Evolutionary conservation across 1,284 basidiomycete species (phyloP), one percentile per base, ranked within the genome.

Genomic region (Trametes polyzona): DNA sequence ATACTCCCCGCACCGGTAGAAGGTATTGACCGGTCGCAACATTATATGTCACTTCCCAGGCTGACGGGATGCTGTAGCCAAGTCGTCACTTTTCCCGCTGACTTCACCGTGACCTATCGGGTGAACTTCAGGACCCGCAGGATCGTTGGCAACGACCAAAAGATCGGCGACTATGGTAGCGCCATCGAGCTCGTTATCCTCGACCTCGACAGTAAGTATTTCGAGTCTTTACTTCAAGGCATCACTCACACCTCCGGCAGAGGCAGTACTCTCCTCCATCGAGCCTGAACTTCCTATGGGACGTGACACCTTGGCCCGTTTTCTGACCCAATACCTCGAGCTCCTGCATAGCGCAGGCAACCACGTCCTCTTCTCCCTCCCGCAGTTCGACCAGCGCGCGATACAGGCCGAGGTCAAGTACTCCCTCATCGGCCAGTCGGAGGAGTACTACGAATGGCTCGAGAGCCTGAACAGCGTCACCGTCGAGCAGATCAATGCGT

Each of bases 401-500:
- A 44, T 55, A 40, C 47, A 49, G n/a, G 54, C 63, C 26, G 30
- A 52, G 23, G 65, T 71, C 57, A 67, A 73, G 53, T 71, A 65
- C 57, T 46, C 52, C 4, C 52, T 53, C 43, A 40, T 47, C 4
- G 48, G 55, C 12, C 32, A 56, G 2, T 49, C 54, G 46, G 49
- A 61, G 33, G 55, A 21, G 14, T 27, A 65, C 26, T 53, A 68
- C 33, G 64, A 64, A 12, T 47, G 47, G 47, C 43, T 54, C 10
- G 55, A 52, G 4, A 46, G 37, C 30, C 55, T 74, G 24, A 57
- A 64, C 48, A 69, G 69, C 44, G 52, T 72, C 41, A 47, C 62
- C 32, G 57, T 70, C 35, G 60, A 69, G 27, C 65, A 71, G 49
- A 68, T 74, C 63, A 74, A 74, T 62, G 58, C 52, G n/a, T 70